phyloP scores from a whole-genome alignment of 257 asterid genomes.

The Nicotiana attenuata region DNA sequence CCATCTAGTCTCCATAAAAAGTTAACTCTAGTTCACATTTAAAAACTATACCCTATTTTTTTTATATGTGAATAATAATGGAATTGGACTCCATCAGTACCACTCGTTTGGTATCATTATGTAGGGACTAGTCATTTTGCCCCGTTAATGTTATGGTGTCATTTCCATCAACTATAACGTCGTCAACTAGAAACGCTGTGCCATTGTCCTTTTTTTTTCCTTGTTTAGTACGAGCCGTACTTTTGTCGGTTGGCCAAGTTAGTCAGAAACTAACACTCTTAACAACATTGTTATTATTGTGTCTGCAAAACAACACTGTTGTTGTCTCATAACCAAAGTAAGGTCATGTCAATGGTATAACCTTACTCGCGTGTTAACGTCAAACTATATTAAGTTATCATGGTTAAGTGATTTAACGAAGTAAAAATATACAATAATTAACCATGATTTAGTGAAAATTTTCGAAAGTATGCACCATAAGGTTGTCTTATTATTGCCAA shows the following conservation, averaged over 20 bases:
- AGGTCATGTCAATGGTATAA: neutral
- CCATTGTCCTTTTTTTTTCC: neutral
- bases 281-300: neutral
- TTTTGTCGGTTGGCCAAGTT: neutral
- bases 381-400: too few species aligned
- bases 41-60: neutral
- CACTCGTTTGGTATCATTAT: neutral
- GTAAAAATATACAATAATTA: too few species aligned
- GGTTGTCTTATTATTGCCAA: neutral
- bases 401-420: too few species aligned
- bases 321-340: neutral
- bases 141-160: neutral
- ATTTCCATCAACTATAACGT: neutral
- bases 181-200: neutral
- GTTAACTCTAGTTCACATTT: neutral
- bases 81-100: neutral
- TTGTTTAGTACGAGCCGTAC: neutral
- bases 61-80: neutral
- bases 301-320: neutral
- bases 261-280: neutral
- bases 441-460: neutral
- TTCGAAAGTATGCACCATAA: neutral
- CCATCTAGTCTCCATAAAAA: neutral
- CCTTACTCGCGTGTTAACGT: too few species aligned
- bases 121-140: slow-evolving; percentile 3